These are phyloP conservation scores for Termitomyces sp. DNA, from an alignment of 768 basidiomycete genomes.

Conservation along the genomic window DNA sequence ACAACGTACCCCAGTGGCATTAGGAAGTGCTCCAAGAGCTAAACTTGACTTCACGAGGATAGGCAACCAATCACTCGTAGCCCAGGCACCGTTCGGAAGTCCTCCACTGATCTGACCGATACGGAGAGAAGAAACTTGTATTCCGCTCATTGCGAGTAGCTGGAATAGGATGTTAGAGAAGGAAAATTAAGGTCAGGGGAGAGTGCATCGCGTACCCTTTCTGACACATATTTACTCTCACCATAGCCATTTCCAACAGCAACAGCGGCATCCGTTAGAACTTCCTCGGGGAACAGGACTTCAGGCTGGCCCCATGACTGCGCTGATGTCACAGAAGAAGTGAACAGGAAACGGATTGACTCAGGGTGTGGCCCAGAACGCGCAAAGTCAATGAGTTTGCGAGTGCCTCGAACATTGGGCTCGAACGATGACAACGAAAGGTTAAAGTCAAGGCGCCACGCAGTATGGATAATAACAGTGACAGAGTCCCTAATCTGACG, in stretches of 20 bases:
- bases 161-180: too few relatives aligned
- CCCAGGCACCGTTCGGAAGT: too few relatives aligned
- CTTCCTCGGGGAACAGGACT: constrained; percentile 34
- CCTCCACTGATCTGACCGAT: too few relatives aligned
- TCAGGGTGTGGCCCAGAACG: constrained; percentile 24
- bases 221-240: constrained; percentile 42
- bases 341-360: constrained; percentile 34
- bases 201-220: constrained; percentile 31
- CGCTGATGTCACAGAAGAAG: constrained; percentile 35
- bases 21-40: constrained; percentile 25
- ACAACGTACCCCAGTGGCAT: constrained; percentile 29
- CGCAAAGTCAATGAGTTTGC: constrained; percentile 42
- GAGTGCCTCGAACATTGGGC: constrained; percentile 41
- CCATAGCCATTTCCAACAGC: constrained; percentile 42
- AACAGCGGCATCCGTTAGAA: constrained; percentile 26
- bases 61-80: too few relatives aligned
- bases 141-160: too few relatives aligned
- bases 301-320: constrained; percentile 26
- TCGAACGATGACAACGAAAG: constrained; percentile 50
- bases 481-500: constrained; percentile 29
- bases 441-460: constrained; percentile 46
- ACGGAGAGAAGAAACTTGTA: too few relatives aligned
- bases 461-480: constrained; percentile 37
- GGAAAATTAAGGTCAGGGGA: too few relatives aligned
- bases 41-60: constrained; percentile 35